Base-by-base conservation (phyloP, 164 flowering plant species). In the Protea cynaroides region DNA sequence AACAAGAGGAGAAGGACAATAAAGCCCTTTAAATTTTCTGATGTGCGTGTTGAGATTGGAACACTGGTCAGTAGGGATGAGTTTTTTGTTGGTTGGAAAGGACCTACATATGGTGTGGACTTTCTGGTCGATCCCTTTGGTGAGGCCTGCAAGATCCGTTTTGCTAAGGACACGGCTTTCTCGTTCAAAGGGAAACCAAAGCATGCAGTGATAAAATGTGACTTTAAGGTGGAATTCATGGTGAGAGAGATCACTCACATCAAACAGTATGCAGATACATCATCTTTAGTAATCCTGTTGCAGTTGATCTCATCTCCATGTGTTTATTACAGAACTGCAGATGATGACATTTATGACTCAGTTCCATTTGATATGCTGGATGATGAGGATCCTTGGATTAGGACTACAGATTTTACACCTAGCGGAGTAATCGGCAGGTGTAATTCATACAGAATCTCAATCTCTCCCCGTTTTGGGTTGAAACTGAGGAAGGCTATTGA, bases 371-470 rank as follows among this genome's bases (percentile, higher is more conserved):
- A 84, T 71, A 43, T 95, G 74, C 75, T 95, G 73, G 98, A 92
- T 71, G 96, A 92, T 71, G 97, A 92, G 68, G 98, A 92, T 70
- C 95, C 92, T 5, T 92, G 98, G 99, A 90, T 95, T 34, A 72
- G 98, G 63, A 90, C 98, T 34, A 85, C 91, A 9, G 99, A 95
- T 80, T 88, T 90, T 65, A 87, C 95, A 19, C 68, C 69, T 14
- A 77, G 83, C 76, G 89, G 90, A n/a, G 92, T 86, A 13, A 79
- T 92, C 72, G 96, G 99, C 17, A 73, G 94, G 43, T 92, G 97
- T 61, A 83, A 71, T 69, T 74, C 73, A 3, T 95, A 84, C 71
- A 78, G 76, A 72, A 68, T 95, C 29, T 73, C 80, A 7, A 55
- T 87, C 21, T 83, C 85, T 12, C 92, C 92, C 29, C 87, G 92